Evolutionary conservation across 805 yeast species (phyloP), one percentile per base, ranked within the genome.

Genomic region (Wickerhamomyces silvicola): DNA sequence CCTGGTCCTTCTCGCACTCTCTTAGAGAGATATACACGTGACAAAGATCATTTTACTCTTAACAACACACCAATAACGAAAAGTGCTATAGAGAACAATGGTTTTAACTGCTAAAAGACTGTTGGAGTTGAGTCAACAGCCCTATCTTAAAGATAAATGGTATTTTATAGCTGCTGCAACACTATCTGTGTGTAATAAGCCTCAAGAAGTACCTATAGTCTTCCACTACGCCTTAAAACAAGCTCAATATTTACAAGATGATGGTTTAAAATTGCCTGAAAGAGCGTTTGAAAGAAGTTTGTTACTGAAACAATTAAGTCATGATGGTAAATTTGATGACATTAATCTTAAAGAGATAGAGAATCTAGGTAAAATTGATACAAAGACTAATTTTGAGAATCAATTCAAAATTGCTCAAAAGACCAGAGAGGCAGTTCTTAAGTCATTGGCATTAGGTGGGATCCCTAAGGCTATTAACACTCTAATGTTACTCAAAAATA

Each of bases 381-480:
- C 22, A 2, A 17, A 24, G 9, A 7, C 10, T 2, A 37, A 38
- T 12, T 31, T 36, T 11, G 33, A 28, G 18, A 45, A 29, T 24
- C 62, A 47, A 27, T 40, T 32, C 41, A 40, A 35, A 25, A 39
- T 70, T 6, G 66, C 88, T 0, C 62, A 64, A 24, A 72, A 80
- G 43, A 62, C 81, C 32, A 64, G 94, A 38, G 97, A 88, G 48
- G 78, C 87, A 7, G 59, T 88, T 3, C 59, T 88, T 48, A 88
- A 87, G 50, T 67, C 85, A 4, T 70, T 81, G 1, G 94, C 95
- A 0, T 59, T 88, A 28, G 74, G 78, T 11, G 97, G 97, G 0
- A 64, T 87, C 10, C 97, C 97, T 1, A 79, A 78, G 44, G 73
- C 87, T 2, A 88, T 88, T 54, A 88, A 87, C 54, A 71, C 94